Evolutionary conservation across 345 rosid genomes (phyloP).

Genomic region (Gossypium ekmanianum): DNA sequence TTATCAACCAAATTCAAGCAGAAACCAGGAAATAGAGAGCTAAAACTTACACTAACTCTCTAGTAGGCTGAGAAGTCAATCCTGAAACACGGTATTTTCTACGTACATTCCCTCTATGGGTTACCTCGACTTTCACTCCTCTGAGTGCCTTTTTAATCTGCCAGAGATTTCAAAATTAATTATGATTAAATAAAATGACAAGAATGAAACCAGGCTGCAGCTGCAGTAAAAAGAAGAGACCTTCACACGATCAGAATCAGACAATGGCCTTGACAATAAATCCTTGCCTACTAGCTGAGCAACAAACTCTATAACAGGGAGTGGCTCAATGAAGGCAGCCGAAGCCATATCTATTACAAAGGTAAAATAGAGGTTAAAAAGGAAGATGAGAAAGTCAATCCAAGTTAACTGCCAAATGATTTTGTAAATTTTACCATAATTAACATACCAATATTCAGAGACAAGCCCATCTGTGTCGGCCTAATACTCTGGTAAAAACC

Average conservation of each 20-base stretch:
- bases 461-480: constrained; percentile 98
- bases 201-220: constrained; percentile 1
- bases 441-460: constrained; percentile 77
- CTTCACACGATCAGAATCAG: constrained; percentile 95
- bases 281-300: constrained; percentile 89
- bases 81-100: constrained; percentile 99
- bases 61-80: constrained; percentile 91
- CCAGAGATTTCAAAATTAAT: constrained; percentile 6
- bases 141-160: constrained; percentile 91
- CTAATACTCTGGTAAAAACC: constrained; percentile 97
- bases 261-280: constrained; percentile 65
- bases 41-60: constrained; percentile 77
- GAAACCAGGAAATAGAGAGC: background rate
- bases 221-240: constrained; percentile 28
- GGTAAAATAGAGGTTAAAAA: constrained; percentile 4
- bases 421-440: background rate
- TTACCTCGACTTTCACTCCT: constrained; percentile 98
- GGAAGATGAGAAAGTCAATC: background rate
- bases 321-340: constrained; percentile 97
- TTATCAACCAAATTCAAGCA: background rate
- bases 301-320: constrained; percentile 90
- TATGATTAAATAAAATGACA: constrained; percentile 15
- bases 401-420: background rate
- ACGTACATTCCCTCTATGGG: constrained; percentile 81
- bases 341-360: constrained; percentile 79